Base-by-base conservation (phyloP, 768 basidiomycete species). In the Pleurotus tuber-regium region DNA sequence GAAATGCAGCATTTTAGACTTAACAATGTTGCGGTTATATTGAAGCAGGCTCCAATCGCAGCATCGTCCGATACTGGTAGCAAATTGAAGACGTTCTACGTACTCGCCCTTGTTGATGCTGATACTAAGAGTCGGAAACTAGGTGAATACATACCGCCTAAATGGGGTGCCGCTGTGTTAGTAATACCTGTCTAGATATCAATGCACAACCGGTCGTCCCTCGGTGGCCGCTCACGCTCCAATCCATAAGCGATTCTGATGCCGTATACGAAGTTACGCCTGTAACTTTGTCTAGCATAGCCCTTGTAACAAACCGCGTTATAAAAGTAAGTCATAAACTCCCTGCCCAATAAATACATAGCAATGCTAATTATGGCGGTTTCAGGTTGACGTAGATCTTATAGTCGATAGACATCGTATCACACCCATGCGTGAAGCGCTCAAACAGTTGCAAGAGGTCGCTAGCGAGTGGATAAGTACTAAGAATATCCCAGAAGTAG, bases 211-310 rank as follows among this genome's bases (percentile, higher is more conserved):
- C 73, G 4, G 66, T 92, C 12, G 74, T 88, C 8, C 97, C 97
- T 2, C 67, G 63, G 35, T 98, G 93, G 93, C 92, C 91, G 0
- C 80, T 87, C 2, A 62, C 59, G 1, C 73, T 84, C 1, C 64
- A 66, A 16, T 70, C 68, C 1, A 63, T 87, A 12, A 54, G 71
- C 2, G 73, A 78, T 0, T 69, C 80, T 1, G 71, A 81, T 28
- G 73, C 74, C 1, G 77, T 77, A 1, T 96, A 92, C 62, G 84
- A 97, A 51, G 62, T 92, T 10, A 67, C 70, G 2, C 66, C 72
- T 3, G 78, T 97, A 4, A 78, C 87, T 1, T 62, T 91, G 33
- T 81, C 80, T 18, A 91, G 87, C 59, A 84, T 99, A 39, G 73
- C 80, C 12, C 69, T 95, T 44, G 82, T 98, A 5, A 87, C 92